phyloP scores from a whole-genome alignment of 495 filamentous ascomycete species.

The Tuber brumale region DNA sequence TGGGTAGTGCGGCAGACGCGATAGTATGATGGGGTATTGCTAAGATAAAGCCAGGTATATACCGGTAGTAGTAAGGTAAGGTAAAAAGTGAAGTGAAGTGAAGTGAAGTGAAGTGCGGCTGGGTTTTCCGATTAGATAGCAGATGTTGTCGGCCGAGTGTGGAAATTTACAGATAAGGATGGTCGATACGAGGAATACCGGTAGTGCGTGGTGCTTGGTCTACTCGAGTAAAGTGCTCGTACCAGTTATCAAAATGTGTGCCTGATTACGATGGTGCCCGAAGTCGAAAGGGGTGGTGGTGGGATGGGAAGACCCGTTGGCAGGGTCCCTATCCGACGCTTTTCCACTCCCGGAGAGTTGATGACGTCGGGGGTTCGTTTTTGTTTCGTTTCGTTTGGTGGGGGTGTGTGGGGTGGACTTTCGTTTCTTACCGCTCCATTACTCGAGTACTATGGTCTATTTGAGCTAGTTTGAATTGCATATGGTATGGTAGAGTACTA shows the following conservation, averaged over 20 bases:
- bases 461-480: background rate
- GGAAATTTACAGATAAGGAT: background rate
- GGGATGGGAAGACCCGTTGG: slow-evolving; percentile 1
- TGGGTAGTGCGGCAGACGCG: background rate
- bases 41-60: background rate
- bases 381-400: background rate
- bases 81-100: background rate
- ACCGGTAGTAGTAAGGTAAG: no score
- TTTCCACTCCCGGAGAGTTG: background rate
- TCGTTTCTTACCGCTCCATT: background rate
- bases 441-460: no score
- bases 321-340: background rate
- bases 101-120: background rate
- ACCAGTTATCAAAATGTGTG: background rate
- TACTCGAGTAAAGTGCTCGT: background rate
- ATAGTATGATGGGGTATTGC: background rate
- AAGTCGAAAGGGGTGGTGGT: background rate
- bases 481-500: no score
- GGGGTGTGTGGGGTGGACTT: background rate
- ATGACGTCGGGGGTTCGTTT: background rate
- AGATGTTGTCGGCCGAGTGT: background rate
- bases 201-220: background rate
- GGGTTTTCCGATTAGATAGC: background rate
- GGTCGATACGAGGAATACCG: background rate
- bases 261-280: background rate